Conservation (phyloP, 2,329 filamentous ascomycete species). For the Zymoseptoria passerinii region DNA sequence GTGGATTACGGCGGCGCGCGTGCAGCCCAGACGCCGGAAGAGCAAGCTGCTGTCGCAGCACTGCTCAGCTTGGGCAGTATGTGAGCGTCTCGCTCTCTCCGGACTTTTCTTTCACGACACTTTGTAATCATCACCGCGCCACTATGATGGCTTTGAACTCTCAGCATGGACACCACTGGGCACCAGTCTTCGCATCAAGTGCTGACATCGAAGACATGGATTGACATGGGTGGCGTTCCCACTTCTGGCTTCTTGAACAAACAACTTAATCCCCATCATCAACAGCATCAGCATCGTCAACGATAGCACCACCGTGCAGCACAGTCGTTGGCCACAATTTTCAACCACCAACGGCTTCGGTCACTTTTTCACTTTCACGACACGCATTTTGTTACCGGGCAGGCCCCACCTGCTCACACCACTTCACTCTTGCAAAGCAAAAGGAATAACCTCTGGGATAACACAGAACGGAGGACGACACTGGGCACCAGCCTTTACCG, state of each 20-base stretch:
- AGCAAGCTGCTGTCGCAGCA: slow-evolving; percentile 74
- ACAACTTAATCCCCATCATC: slow-evolving; percentile 9
- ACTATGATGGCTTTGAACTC: slow-evolving; percentile 16
- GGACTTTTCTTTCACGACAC: slow-evolving; percentile 1
- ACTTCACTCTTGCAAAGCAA: neutral
- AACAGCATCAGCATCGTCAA: neutral
- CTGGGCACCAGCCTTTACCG: slow-evolving; percentile 28
- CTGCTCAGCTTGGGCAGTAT: slow-evolving; percentile 70
- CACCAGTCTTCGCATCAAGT: slow-evolving; percentile 31
- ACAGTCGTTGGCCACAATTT: neutral
- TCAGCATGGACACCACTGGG: slow-evolving; percentile 24
- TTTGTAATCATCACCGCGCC: neutral
- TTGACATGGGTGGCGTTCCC: slow-evolving; percentile 30
- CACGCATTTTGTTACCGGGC: neutral
- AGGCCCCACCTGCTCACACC: neutral
- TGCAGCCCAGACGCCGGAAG: slow-evolving; percentile 50
- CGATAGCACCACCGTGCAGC: neutral
- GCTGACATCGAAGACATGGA: slow-evolving; percentile 32
- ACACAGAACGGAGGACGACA: slow-evolving; percentile 15
- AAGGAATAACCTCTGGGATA: slow-evolving; percentile 3
- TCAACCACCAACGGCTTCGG: neutral
- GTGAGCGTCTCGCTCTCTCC: slow-evolving; percentile 27
- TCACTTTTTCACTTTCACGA: neutral
- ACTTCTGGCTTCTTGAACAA: slow-evolving; percentile 8
- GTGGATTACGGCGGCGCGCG: slow-evolving; percentile 4